These are phyloP conservation scores for Teratosphaeria pseudoeucalypti DNA, from an alignment of 2,329 filamentous ascomycete genomes.

Conservation along the genomic window DNA sequence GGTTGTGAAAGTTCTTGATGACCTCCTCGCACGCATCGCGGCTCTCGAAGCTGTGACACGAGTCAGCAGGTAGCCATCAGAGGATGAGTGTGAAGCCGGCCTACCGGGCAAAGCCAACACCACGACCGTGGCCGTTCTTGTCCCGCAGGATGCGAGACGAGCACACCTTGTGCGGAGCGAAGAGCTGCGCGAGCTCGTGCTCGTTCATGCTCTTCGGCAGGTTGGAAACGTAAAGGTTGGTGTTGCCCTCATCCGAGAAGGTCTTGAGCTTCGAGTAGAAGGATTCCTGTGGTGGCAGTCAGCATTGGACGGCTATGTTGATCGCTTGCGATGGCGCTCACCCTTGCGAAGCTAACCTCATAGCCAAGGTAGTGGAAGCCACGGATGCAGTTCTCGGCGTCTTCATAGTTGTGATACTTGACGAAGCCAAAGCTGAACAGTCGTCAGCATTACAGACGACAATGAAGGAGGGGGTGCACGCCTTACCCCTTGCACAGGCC, in stretches of 20 bases:
- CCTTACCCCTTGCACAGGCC: conserved; percentile 90
- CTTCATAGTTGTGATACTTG: conserved; percentile 77
- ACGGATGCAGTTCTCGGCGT: conserved; percentile 92
- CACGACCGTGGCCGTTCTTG: conserved; percentile 78
- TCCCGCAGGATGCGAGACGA: conserved; percentile 95
- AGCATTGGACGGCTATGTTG: conserved; percentile 19
- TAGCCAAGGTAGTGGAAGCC: conserved; percentile 92
- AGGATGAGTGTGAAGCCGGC: conserved; percentile 16
- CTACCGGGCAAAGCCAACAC: conserved; percentile 93
- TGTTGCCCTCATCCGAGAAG: conserved; percentile 78
- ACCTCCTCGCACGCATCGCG: conserved; percentile 86
- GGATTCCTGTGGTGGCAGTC: conserved; percentile 46
- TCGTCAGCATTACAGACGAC: conserved; percentile 19
- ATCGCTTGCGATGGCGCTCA: conserved; percentile 33
- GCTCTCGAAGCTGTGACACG: conserved; percentile 61
- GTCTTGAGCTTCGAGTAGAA: conserved; percentile 70
- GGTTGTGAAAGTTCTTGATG: conserved; percentile 75
- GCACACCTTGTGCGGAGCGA: conserved; percentile 69
- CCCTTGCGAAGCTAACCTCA: conserved; percentile 92
- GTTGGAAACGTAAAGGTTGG: conserved; percentile 97
- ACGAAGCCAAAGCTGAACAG: conserved; percentile 80
- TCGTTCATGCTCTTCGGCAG: conserved; percentile 87
- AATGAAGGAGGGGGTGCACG: conserved; percentile 1
- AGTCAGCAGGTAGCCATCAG: conserved; percentile 11
- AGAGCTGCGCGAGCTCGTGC: conserved; percentile 69